These are phyloP conservation scores for Alternaria alternata DNA, from an alignment of 2,329 filamentous ascomycete species.

Conservation along the genomic window DNA sequence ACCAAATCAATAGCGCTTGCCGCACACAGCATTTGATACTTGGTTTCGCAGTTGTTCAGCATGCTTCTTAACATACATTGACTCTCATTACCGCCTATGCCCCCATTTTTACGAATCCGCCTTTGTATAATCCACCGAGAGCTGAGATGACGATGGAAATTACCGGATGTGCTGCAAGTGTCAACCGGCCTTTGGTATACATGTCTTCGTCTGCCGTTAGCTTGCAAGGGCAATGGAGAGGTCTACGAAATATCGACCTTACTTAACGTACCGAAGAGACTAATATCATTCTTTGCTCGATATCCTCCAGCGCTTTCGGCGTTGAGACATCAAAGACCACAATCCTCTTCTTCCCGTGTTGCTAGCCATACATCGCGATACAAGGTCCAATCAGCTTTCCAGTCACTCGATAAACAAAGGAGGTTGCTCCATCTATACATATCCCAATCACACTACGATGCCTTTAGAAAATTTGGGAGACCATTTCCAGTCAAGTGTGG, in stretches of 20 bases:
- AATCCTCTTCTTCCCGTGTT: slow-evolving; percentile 1
- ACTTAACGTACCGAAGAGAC: too few relatives aligned
- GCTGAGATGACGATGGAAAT: too few relatives aligned
- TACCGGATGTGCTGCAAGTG: too few relatives aligned
- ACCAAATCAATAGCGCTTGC: background rate
- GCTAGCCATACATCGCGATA: background rate
- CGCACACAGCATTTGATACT: background rate
- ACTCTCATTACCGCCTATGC: too few relatives aligned
- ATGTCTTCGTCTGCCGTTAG: too few relatives aligned
- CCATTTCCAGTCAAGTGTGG: background rate
- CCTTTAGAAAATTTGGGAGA: background rate
- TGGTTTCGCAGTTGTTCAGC: background rate
- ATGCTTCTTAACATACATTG: background rate
- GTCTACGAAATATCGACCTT: too few relatives aligned
- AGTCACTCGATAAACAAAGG: slow-evolving; percentile 1
- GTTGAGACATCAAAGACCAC: background rate
- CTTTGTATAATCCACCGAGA: too few relatives aligned
- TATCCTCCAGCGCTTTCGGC: too few relatives aligned
- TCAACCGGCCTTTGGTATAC: too few relatives aligned
- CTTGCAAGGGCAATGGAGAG: too few relatives aligned
- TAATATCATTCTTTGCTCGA: too few relatives aligned
- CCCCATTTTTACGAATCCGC: too few relatives aligned
- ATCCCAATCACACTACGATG: background rate
- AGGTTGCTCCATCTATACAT: background rate
- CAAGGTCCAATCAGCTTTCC: background rate